Evolutionary conservation across 805 yeast genomes (phyloP), one percentile per base, ranked within the genome.

Genomic region (Monosporozyma aquatica): DNA sequence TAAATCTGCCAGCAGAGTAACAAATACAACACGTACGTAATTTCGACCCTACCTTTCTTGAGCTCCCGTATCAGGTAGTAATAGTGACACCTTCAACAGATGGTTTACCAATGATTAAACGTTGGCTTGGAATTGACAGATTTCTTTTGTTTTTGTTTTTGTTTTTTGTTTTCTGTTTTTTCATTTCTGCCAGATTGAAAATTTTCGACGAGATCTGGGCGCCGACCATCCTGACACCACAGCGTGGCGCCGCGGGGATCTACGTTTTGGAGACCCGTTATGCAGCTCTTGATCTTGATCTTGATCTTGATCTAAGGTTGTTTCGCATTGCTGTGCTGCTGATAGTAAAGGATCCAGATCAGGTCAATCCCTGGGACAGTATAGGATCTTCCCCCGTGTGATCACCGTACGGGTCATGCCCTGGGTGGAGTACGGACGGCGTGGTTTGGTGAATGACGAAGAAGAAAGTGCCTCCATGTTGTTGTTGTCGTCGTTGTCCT

Each of bases 401-500:
- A 55, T 40, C 18, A 59, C 10, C 15, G 53, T 53, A 17, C 61
- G 47, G 10, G 48, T 48, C 58, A 60, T 46, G 11, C 63, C 63
- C 1, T 38, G 37, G 3, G 56, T 38, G 17, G 41, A 41, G 39
- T 61, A 61, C n/a, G 60, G 57, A 38, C 66, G 53, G 36, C 59
- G 51, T 11, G 59, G 61, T 39, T 56, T 61, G 21, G 36, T 37
- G 34, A 53, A 58, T n/a, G n/a, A n/a, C n/a, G n/a, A n/a, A 5
- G 30, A 40, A n/a, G 43, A 30, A 3, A 48, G 22, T 9, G 9
- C 9, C 25, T 23, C 25, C 25, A n/a, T n/a, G n/a, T n/a, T n/a
- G n/a, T n/a, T n/a, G n/a, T 47, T 47, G 15, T 39, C 50, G 7
- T 37, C 45, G 5, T 48, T 43, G 17, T 44, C 50, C 17, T 48